Evolutionary conservation across 2,329 filamentous ascomycete species (phyloP).

Genomic region (Stemphylium lycopersici): DNA sequence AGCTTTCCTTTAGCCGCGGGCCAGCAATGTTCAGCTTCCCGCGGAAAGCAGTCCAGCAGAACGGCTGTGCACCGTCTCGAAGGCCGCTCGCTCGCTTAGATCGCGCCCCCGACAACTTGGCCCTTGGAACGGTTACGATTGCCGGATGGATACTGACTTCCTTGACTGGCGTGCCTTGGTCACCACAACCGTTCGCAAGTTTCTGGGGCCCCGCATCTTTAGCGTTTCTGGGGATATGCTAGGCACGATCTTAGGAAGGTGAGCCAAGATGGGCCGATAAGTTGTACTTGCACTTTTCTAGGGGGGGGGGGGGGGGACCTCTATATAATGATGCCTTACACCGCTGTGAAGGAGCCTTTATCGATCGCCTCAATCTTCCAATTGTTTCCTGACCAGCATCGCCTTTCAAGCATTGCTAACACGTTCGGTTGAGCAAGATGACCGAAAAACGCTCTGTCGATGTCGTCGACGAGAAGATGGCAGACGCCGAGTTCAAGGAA

Average conservation of each 20-base stretch:
- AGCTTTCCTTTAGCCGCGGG: slow-evolving; percentile 3
- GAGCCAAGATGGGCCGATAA: neutral
- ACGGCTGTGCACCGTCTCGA: neutral
- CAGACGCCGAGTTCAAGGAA: slow-evolving; percentile 25
- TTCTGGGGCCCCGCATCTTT: slow-evolving; percentile 28
- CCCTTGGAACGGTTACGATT: neutral
- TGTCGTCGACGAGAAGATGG: slow-evolving; percentile 19
- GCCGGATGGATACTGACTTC: neutral
- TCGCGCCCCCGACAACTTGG: neutral
- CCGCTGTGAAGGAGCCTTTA: neutral
- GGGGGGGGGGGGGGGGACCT: neutral
- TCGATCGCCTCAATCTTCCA: neutral
- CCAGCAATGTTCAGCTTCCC: neutral
- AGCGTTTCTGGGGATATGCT: slow-evolving; percentile 2
- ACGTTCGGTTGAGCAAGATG: slow-evolving; percentile 8
- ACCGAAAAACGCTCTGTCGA: slow-evolving; percentile 9
- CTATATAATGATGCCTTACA: slow-evolving; percentile 3
- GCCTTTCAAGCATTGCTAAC: neutral
- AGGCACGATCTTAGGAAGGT: neutral
- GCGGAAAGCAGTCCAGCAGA: neutral
- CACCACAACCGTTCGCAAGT: slow-evolving; percentile 14
- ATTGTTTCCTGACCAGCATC: neutral
- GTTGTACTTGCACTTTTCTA: neutral
- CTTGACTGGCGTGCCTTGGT: slow-evolving; percentile 7
- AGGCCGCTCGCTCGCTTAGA: neutral